A percentile compares a stretch with the other conserved stretches of the same genome.
Evolutionary conservation across 2,329 filamentous ascomycete species (phyloP).

Genomic region (Acephala macrosclerotiorum): DNA sequence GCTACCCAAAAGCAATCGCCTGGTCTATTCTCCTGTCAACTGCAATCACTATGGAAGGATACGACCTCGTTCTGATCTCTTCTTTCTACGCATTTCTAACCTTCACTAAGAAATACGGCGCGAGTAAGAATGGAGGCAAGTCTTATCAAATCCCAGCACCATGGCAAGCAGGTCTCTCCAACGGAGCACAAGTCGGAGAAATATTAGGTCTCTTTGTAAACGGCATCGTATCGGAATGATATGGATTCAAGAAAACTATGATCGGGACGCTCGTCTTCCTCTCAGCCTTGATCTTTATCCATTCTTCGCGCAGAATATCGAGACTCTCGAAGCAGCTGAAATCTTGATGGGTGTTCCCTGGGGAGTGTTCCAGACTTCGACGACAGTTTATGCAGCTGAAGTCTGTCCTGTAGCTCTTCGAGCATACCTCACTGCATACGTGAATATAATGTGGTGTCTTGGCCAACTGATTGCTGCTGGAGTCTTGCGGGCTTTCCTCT

Average conservation of each 20-base stretch:
- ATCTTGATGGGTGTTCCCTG: constrained; percentile 56
- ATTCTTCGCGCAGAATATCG: constrained; percentile 55
- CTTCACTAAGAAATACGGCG: constrained; percentile 43
- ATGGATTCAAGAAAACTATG: constrained; percentile 53
- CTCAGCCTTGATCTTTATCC: constrained; percentile 53
- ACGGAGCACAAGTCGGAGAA: constrained; percentile 49
- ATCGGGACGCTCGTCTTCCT: constrained; percentile 51
- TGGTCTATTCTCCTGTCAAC: constrained; percentile 48
- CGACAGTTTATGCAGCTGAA: constrained; percentile 47
- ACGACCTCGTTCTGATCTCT: constrained; percentile 45
- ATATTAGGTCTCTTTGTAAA: constrained; percentile 51
- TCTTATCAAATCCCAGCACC: constrained; percentile 46
- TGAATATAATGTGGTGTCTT: constrained; percentile 46
- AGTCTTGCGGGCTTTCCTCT: constrained; percentile 43
- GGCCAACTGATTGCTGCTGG: constrained; percentile 56
- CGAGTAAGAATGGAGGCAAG: constrained; percentile 31
- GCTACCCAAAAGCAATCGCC: constrained; percentile 29
- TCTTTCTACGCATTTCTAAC: constrained; percentile 45
- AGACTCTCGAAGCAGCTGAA: constrained; percentile 50
- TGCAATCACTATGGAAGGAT: constrained; percentile 49
- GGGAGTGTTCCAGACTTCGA: constrained; percentile 55
- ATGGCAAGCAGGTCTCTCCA: constrained; percentile 53
- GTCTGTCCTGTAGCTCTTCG: constrained; percentile 58
- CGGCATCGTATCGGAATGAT: constrained; percentile 50
- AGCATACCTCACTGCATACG: constrained; percentile 58